phyloP scores from a whole-genome alignment of 176 grass and related monocot genomes.

The Pharus latifolius region DNA sequence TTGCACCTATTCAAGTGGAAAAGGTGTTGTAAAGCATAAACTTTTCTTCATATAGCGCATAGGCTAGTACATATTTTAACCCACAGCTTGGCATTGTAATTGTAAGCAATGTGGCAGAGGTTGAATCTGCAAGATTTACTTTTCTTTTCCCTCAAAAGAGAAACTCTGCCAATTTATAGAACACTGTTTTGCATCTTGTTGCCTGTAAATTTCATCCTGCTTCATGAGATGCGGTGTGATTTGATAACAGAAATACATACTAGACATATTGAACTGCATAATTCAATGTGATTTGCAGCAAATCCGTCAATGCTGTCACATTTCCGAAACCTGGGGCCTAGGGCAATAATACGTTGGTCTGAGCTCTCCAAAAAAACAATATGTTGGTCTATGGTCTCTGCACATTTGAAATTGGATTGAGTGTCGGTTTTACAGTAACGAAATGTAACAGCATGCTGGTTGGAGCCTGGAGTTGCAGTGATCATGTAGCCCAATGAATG shows the following conservation, averaged over 20 bases:
- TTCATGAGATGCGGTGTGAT: too few species aligned
- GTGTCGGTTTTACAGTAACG: not conserved
- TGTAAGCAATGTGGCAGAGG: not conserved
- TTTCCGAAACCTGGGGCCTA: not conserved
- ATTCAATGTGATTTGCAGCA: not conserved
- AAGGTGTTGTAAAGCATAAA: slow-evolving; percentile 18
- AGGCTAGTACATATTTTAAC: slow-evolving; percentile 23
- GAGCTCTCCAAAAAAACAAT: not conserved
- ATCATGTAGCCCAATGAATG: not conserved
- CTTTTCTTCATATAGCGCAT: slow-evolving; percentile 2
- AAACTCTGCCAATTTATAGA: not conserved
- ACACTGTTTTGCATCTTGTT: not conserved
- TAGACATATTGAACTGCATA: not conserved
- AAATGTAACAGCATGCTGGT: not conserved
- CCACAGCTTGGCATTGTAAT: slow-evolving; percentile 21
- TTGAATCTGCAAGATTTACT: slow-evolving; percentile 4
- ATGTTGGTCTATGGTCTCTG: not conserved
- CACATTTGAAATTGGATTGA: not conserved
- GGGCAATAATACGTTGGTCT: not conserved
- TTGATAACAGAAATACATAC: too few species aligned
- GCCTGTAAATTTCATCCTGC: too few species aligned
- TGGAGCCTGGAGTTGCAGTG: not conserved
- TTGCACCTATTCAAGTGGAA: slow-evolving; percentile 7
- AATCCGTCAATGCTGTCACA: not conserved
- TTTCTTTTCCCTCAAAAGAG: not conserved